Conservation (phyloP, 108 stramenopile genomes). For the Cylindrotheca fusiformis region DNA sequence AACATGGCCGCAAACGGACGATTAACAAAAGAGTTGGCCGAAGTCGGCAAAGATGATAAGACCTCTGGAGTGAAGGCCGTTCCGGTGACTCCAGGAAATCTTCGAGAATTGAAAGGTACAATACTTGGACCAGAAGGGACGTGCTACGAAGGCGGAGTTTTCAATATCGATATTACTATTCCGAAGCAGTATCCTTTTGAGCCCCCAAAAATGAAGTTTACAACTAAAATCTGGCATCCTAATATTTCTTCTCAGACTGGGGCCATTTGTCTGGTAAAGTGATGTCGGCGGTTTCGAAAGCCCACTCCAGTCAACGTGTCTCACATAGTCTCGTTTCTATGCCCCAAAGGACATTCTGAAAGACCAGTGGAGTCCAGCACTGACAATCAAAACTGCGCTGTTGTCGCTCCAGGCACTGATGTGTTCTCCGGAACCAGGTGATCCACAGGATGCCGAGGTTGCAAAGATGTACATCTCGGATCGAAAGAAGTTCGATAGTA, state of each 20-base stretch:
- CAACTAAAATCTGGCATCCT: constrained; percentile 97
- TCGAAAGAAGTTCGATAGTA: constrained; percentile 72
- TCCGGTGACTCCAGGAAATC: constrained; percentile 28
- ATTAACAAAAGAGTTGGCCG: constrained; percentile 54
- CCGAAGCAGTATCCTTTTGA: constrained; percentile 89
- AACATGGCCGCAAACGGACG: constrained; percentile 35
- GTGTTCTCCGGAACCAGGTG: constrained; percentile 88
- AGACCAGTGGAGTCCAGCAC: constrained; percentile 96
- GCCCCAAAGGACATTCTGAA: constrained; percentile 90
- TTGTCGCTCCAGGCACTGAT: constrained; percentile 89
- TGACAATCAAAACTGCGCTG: constrained; percentile 96
- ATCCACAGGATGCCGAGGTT: constrained; percentile 97
- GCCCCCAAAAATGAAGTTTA: constrained; percentile 94
- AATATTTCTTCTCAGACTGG: constrained; percentile 95
- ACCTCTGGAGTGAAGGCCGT: constrained; percentile 63
- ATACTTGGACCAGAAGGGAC: constrained; percentile 75
- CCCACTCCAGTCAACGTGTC: background rate
- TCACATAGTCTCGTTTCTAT: background rate
- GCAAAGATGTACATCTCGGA: constrained; percentile 89
- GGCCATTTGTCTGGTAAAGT: constrained; percentile 91
- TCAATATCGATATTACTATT: constrained; percentile 78
- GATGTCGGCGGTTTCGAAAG: background rate
- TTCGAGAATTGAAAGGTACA: constrained; percentile 57
- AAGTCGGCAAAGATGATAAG: constrained; percentile 54
- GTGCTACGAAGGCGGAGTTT: constrained; percentile 78